Percentiles rank a stretch among this genome's conserved stretches.
Conservation (phyloP, 306 rosid genomes). For the Vigna reflexopilosa region DNA sequence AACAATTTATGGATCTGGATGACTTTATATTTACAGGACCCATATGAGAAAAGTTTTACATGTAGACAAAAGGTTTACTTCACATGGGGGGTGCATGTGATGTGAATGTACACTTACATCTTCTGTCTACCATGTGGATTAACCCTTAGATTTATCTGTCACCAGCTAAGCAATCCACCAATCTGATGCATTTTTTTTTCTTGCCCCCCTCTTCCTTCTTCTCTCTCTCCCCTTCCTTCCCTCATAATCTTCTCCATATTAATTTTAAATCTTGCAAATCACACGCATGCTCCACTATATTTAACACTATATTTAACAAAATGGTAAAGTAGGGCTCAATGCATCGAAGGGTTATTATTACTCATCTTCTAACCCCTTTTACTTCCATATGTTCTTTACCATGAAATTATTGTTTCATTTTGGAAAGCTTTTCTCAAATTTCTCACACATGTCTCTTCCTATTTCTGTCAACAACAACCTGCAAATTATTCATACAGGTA, state of each 20-base stretch:
- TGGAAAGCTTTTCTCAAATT: slow-evolving; percentile 26
- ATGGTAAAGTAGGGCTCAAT: slow-evolving; percentile 19
- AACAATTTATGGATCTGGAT: slow-evolving; percentile 44
- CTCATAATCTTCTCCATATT: slow-evolving; percentile 32
- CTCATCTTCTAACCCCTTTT: slow-evolving; percentile 25
- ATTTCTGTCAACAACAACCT: background rate
- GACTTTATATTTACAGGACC: slow-evolving; percentile 53
- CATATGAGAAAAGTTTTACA: slow-evolving; percentile 54
- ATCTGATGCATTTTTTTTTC: slow-evolving; percentile 40
- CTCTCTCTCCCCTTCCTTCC: slow-evolving; percentile 15
- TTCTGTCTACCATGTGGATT: slow-evolving; percentile 92
- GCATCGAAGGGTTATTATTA: slow-evolving; percentile 20
- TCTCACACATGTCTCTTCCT: slow-evolving; percentile 15
- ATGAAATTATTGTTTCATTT: slow-evolving; percentile 36
- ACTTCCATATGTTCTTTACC: slow-evolving; percentile 21
- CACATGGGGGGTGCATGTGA: slow-evolving; percentile 88
- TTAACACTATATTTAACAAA: slow-evolving; percentile 6
- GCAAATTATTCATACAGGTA: slow-evolving; percentile 44
- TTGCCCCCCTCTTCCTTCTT: background rate
- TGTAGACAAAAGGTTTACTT: slow-evolving; percentile 82
- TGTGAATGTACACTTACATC: slow-evolving; percentile 80
- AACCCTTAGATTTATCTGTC: slow-evolving; percentile 78
- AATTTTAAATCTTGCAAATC: slow-evolving; percentile 17
- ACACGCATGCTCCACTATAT: slow-evolving; percentile 16
- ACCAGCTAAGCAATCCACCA: slow-evolving; percentile 90